Evolutionary conservation across 139 green algal species (phyloP).

Genomic region (Coelastrella sp.): DNA sequence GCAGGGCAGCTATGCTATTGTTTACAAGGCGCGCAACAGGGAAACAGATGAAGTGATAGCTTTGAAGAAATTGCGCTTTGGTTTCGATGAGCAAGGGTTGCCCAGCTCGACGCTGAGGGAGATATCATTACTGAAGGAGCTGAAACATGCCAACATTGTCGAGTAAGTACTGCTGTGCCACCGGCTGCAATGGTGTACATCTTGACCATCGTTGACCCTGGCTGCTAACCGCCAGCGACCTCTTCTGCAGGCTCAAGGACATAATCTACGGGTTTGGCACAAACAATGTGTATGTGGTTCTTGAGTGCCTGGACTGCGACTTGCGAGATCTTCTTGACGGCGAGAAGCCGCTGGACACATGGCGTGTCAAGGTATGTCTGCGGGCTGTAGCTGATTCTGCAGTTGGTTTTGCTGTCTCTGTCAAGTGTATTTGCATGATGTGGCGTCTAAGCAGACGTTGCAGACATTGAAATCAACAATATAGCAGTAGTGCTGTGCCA

Average conservation of each 20-base stretch:
- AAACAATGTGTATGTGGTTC: constrained; percentile 70
- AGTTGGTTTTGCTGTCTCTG: background rate
- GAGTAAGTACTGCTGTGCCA: constrained; percentile 57
- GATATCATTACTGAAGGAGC: constrained; percentile 87
- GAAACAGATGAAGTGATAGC: constrained; percentile 79
- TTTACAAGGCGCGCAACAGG: constrained; percentile 71
- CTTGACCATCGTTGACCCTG: background rate
- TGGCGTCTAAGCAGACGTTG: too few relatives aligned
- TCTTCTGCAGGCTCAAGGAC: constrained; percentile 68
- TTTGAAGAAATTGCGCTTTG: constrained; percentile 93
- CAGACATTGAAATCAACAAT: too few relatives aligned
- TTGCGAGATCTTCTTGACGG: constrained; percentile 66
- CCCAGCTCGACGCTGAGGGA: constrained; percentile 83
- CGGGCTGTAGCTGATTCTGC: background rate
- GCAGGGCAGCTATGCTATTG: constrained; percentile 58
- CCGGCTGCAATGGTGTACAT: background rate
- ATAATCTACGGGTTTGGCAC: constrained; percentile 69
- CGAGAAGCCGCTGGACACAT: background rate
- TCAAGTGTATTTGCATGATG: too few relatives aligned
- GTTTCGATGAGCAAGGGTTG: constrained; percentile 84
- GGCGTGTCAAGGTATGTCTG: constrained; percentile 58
- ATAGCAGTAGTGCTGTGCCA: background rate
- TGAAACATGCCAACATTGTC: constrained; percentile 68
- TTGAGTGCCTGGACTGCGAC: constrained; percentile 76
- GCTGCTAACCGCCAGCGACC: background rate